phyloP scores from a whole-genome alignment of 768 basidiomycete genomes.

The Trametes cinnabarina region DNA sequence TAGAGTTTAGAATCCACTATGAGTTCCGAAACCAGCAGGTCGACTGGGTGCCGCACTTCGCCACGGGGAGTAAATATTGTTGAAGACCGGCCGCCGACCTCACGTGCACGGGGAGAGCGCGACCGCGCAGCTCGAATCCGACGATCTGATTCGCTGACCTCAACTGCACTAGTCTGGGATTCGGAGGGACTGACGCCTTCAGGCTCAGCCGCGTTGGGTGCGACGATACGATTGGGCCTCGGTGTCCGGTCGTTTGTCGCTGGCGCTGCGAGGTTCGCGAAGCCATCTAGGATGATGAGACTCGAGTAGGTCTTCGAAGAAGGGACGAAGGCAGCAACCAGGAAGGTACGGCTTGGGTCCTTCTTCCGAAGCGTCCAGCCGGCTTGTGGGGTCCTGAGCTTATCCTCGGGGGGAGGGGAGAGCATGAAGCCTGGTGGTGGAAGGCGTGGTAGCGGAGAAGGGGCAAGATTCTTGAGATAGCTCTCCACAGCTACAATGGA shows the following conservation, averaged over 20 bases:
- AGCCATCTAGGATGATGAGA: conserved; percentile 45
- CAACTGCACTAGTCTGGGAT: conserved; percentile 3
- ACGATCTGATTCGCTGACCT: conserved; percentile 8
- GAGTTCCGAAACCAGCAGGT: conserved; percentile 75
- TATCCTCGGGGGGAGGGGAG: conserved; percentile 50
- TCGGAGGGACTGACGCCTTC: background rate
- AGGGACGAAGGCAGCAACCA: conserved; percentile 53
- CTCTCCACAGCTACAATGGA: conserved; percentile 72
- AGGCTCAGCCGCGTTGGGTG: background rate
- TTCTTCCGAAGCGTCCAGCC: conserved; percentile 59
- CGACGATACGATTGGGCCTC: conserved; percentile 38
- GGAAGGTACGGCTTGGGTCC: conserved; percentile 56
- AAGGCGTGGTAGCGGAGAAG: conserved; percentile 64
- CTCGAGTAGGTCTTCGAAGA: conserved; percentile 51
- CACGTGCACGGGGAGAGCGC: conserved; percentile 30
- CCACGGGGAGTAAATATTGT: conserved; percentile 63
- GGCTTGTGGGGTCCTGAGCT: conserved; percentile 36
- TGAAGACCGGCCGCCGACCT: conserved; percentile 33
- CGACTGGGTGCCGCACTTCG: conserved; percentile 58
- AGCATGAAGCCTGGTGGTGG: conserved; percentile 66
- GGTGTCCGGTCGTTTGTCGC: conserved; percentile 38
- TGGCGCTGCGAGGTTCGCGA: conserved; percentile 19
- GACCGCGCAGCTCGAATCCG: conserved; percentile 29
- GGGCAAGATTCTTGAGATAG: conserved; percentile 62
- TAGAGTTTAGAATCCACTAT: conserved; percentile 81